Evolutionary conservation across 2,329 filamentous ascomycete species (phyloP), one percentile per base, ranked within the genome.

Genomic region (Mycosphaerella arachidis): DNA sequence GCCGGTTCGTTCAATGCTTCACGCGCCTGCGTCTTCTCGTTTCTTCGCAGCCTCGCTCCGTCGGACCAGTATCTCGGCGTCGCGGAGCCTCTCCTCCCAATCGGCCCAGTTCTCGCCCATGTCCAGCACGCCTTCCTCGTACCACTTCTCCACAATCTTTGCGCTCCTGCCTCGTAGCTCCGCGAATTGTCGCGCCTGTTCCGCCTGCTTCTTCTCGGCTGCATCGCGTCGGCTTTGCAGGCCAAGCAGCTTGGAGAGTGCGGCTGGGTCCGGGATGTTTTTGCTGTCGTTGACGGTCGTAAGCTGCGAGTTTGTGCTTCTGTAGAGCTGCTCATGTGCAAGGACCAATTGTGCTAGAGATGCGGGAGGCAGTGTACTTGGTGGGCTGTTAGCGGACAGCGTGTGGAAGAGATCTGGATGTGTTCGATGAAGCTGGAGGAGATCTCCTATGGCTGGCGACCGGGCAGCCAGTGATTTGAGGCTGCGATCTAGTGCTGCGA

Each of bases 101-200:
- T 88, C 85, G 24, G 87, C 88, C 77, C 91, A 87, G 59, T 83
- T 82, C 66, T 86, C 83, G 0, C 87, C 87, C 66, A 84, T 85
- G 10, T 82, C 82, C 52, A 96, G 77, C 48, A 94, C 80, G 3
- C 86, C 84, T 27, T 84, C 78, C 72, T 92, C 86, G 74, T 93
- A 92, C 88, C 91, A 95, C 37, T 63, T 73, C 73, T 75, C 73
- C 57, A 79, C 73, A 10, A 77, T 51, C 51, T 74, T 66, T 73
- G 86, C 89, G 76, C 83, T 92, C 65, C 81, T 82, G 63, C 76
- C 82, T 71, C 85, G 82, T 71, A 89, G 80, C 72, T 83, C 83
- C 24, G 82, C 83, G 63, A 90, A 83, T 72, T 88, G 84, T 52
- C 80, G 79, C 43, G 75, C 74, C 63, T 91, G 87, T 16, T 83